Evolutionary conservation across 2,329 filamentous ascomycete species (phyloP).

Genomic region (Endoconidiophora polonica): DNA sequence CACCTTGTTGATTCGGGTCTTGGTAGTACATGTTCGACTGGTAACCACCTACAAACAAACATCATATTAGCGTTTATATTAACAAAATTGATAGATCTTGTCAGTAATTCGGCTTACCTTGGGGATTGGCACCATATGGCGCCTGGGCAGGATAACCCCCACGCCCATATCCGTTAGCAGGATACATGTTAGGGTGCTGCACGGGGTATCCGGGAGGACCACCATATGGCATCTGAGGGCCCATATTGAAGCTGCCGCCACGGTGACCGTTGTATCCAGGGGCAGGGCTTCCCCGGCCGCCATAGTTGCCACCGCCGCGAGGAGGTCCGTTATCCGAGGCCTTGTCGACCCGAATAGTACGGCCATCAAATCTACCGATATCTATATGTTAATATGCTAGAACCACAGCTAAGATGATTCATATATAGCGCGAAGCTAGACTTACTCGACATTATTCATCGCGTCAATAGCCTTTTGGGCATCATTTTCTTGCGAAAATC

Average conservation of each 20-base stretch:
- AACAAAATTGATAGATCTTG: background rate
- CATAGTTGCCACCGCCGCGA: constrained; percentile 25
- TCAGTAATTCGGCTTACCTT: constrained; percentile 22
- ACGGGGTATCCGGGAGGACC: constrained; percentile 13
- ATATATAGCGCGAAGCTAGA: background rate
- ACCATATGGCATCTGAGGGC: constrained; percentile 23
- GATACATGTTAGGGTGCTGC: constrained; percentile 23
- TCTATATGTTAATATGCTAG: constrained; percentile 1
- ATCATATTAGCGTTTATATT: background rate
- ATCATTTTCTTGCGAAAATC: constrained; percentile 61
- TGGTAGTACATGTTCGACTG: constrained; percentile 21
- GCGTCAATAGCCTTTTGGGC: constrained; percentile 58
- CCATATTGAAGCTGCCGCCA: constrained; percentile 28
- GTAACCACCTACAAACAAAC: constrained; percentile 2
- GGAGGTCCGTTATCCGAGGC: constrained; percentile 62
- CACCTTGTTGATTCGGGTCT: constrained; percentile 26
- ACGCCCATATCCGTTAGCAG: constrained; percentile 22
- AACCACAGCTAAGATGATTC: background rate
- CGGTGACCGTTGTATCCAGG: constrained; percentile 25
- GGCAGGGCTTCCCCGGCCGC: constrained; percentile 22
- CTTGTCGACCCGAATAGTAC: constrained; percentile 87
- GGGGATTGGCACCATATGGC: constrained; percentile 23
- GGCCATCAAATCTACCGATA: constrained; percentile 68
- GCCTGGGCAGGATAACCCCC: constrained; percentile 22
- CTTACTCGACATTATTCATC: constrained; percentile 87